Conservation (phyloP, 352 stramenopile genomes). For the Phytopythium montanum region DNA sequence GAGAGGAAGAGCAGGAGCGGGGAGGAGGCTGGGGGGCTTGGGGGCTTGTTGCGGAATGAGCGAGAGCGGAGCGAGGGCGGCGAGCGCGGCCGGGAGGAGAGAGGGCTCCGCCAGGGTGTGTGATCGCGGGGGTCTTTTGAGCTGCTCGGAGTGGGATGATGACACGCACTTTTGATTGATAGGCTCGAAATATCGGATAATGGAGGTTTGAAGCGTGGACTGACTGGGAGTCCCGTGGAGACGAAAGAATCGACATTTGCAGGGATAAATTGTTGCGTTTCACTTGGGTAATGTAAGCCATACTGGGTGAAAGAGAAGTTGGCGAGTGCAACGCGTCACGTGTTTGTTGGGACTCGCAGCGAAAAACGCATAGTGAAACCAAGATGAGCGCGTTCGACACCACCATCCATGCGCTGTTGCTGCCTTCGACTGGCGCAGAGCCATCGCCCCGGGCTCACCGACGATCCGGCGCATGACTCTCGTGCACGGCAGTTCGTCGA, state of each 20-base stretch:
- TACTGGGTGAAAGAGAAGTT: background rate
- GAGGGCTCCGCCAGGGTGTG: too few relatives aligned
- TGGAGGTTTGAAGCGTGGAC: background rate
- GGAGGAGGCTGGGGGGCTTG: conserved; percentile 10
- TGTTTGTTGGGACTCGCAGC: too few relatives aligned
- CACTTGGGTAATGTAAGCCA: background rate
- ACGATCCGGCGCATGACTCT: background rate
- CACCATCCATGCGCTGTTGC: too few relatives aligned
- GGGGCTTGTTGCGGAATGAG: conserved; percentile 3
- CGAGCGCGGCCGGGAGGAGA: too few relatives aligned
- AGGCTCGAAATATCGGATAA: background rate
- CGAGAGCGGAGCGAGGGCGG: background rate
- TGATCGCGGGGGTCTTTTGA: background rate
- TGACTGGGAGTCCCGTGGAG: too few relatives aligned
- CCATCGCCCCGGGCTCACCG: background rate
- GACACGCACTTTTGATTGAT: background rate
- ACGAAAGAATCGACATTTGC: background rate
- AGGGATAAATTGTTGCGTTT: background rate
- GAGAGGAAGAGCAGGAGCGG: background rate
- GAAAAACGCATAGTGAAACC: background rate
- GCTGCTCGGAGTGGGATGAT: background rate
- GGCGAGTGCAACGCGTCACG: background rate
- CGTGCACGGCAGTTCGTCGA: background rate
- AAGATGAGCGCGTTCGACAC: background rate
- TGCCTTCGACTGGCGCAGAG: background rate